Evolutionary conservation across 2,329 filamentous ascomycete species (phyloP).

Genomic region (Aspergillus proliferans): DNA sequence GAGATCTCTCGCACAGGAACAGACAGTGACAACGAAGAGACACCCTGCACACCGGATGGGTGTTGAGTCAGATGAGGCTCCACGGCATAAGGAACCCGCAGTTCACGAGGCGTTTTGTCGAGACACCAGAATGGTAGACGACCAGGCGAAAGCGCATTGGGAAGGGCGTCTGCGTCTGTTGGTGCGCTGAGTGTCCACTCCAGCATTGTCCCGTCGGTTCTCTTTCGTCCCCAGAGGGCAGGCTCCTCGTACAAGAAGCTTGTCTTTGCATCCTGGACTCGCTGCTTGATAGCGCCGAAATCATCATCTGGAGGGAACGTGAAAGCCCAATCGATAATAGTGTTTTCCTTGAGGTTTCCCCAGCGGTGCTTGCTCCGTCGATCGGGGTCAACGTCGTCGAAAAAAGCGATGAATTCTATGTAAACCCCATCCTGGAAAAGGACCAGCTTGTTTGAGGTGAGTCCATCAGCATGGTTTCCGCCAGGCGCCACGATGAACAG

Average conservation of each 20-base stretch:
- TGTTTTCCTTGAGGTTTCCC: conserved; percentile 12
- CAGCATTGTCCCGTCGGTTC: background rate
- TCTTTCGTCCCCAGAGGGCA: background rate
- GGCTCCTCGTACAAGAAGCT: background rate
- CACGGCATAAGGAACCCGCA: background rate
- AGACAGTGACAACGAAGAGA: background rate
- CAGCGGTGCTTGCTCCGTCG: conserved; percentile 12
- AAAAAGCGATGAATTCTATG: conserved; percentile 15
- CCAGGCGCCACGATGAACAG: conserved; percentile 12
- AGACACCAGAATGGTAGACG: background rate
- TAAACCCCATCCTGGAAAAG: conserved; percentile 12
- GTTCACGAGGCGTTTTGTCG: background rate
- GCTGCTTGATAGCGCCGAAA: conserved; percentile 7
- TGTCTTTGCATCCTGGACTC: background rate
- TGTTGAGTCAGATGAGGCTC: background rate
- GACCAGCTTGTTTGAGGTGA: conserved; percentile 14
- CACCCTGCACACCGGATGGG: background rate
- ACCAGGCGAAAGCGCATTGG: background rate
- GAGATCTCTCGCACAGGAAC: background rate
- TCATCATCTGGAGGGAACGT: conserved; percentile 9
- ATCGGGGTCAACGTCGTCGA: conserved; percentile 12
- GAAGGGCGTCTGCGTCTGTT: background rate
- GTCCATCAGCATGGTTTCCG: conserved; percentile 13
- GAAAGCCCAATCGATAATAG: conserved; percentile 15
- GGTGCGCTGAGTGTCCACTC: background rate